These are phyloP conservation scores for Aechmea fasciata DNA, from an alignment of 176 grass and related monocot species.

Conservation along the genomic window DNA sequence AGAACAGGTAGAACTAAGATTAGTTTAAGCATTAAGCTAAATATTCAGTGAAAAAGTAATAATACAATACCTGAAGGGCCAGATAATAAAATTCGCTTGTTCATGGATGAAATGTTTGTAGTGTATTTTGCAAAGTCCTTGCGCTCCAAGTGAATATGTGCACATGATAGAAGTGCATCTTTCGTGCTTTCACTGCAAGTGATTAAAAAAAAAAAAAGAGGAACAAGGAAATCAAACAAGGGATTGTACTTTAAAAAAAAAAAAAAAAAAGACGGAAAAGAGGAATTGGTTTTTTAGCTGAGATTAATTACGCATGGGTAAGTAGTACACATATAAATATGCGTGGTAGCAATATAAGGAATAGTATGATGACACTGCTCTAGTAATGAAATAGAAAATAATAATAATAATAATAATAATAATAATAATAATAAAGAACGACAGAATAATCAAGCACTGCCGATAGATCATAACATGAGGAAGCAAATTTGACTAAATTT, in stretches of 20 bases:
- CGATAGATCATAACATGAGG: too few species aligned
- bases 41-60: too few species aligned
- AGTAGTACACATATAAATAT: too few species aligned
- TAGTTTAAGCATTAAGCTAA: too few species aligned
- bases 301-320: too few species aligned
- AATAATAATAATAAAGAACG: too few species aligned
- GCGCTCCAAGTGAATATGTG: conserved; percentile 80
- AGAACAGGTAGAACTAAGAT: background rate
- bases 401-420: too few species aligned
- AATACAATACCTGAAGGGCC: conserved; percentile 67
- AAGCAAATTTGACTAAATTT: too few species aligned
- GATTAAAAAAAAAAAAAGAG: conserved; percentile 10
- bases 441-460: too few species aligned
- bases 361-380: too few species aligned
- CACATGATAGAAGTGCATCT: conserved; percentile 69
- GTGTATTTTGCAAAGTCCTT: conserved; percentile 80
- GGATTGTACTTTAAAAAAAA: background rate
- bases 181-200: conserved; percentile 76
- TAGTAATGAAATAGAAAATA: too few species aligned
- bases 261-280: background rate
- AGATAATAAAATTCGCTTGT: conserved; percentile 87
- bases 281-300: conserved; percentile 1
- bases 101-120: conserved; percentile 82
- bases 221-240: conserved; percentile 5
- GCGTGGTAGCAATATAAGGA: too few species aligned